Percentiles rank a stretch among this genome's conserved stretches.
These are phyloP conservation scores for Austroboletus novae-zelandiae DNA, from an alignment of 1,284 basidiomycete species.

Conservation along the genomic window DNA sequence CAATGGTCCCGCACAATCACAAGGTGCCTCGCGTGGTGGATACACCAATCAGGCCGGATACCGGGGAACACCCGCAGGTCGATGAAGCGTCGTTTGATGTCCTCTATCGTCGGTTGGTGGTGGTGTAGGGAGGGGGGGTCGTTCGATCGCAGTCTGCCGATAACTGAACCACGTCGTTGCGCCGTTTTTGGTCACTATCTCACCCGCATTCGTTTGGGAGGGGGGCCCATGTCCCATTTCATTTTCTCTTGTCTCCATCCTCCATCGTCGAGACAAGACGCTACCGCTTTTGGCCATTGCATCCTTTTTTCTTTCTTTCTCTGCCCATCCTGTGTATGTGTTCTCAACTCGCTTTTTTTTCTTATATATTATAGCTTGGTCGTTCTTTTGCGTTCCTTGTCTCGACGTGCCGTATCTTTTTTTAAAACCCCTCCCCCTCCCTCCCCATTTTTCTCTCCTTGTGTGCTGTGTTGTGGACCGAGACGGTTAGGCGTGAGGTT, in stretches of 20 bases:
- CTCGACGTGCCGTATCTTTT: slow-evolving; percentile 17
- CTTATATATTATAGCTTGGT: slow-evolving; percentile 31
- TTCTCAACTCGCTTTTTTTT: slow-evolving; percentile 10
- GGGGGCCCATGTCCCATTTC: slow-evolving; percentile 4
- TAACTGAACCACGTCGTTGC: slow-evolving; percentile 13
- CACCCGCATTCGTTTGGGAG: slow-evolving; percentile 11
- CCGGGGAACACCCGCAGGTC: slow-evolving; percentile 28
- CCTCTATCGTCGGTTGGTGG: neutral
- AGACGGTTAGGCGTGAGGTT: slow-evolving; percentile 14
- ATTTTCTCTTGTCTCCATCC: slow-evolving; percentile 11
- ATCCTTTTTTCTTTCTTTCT: neutral
- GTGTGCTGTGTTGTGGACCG: slow-evolving; percentile 17
- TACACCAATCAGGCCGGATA: slow-evolving; percentile 26
- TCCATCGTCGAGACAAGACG: slow-evolving; percentile 5
- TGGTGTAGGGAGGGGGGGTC: slow-evolving; percentile 2
- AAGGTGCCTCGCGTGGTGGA: slow-evolving; percentile 18
- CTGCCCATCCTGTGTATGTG: slow-evolving; percentile 15
- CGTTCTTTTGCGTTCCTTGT: slow-evolving; percentile 20
- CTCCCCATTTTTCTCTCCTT: neutral
- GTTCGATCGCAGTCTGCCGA: slow-evolving; percentile 13
- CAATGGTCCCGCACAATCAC: slow-evolving; percentile 22
- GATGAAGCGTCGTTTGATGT: slow-evolving; percentile 17
- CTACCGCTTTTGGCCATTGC: slow-evolving; percentile 10
- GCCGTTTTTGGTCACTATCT: slow-evolving; percentile 14
- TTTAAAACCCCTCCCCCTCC: neutral